Conservation (phyloP, 1,139 yeast genomes). For the Yamadazyma trypodendri region DNA sequence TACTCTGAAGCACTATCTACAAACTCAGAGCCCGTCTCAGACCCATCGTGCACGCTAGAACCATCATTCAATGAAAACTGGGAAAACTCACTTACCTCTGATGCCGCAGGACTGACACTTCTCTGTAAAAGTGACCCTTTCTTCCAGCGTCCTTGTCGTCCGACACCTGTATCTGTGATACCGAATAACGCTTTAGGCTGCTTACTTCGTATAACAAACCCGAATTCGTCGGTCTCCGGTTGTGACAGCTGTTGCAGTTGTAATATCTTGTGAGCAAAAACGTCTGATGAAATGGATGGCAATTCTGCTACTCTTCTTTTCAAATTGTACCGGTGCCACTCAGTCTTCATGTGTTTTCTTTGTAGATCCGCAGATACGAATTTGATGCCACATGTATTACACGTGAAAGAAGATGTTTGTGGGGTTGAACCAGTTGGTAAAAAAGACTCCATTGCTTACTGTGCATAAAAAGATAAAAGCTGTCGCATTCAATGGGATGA, state of each 20-base stretch:
- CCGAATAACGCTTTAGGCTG: conserved; percentile 5
- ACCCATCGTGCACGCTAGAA: conserved; percentile 22
- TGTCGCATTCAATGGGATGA: not conserved
- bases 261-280: conserved; percentile 74
- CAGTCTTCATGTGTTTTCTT: conserved; percentile 91
- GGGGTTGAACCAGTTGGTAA: conserved; percentile 38
- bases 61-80: conserved; percentile 63
- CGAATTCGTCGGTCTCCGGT: conserved; percentile 63
- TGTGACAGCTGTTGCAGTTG: conserved; percentile 25
- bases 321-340: conserved; percentile 92
- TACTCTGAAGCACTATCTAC: conserved; percentile 7
- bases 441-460: conserved; percentile 5
- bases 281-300: conserved; percentile 75
- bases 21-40: conserved; percentile 36
- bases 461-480: not conserved
- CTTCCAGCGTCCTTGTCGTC: conserved; percentile 11
- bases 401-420: conserved; percentile 53
- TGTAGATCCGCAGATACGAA: conserved; percentile 80
- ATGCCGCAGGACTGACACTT: conserved; percentile 51
- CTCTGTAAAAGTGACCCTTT: conserved; percentile 15
- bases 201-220: conserved; percentile 36
- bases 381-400: conserved; percentile 82
- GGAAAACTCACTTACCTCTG: conserved; percentile 58
- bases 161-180: not conserved
- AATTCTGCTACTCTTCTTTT: conserved; percentile 88